Conservation (phyloP, 176 grass and related monocot genomes). For the Dendrocalamus sinicus region DNA sequence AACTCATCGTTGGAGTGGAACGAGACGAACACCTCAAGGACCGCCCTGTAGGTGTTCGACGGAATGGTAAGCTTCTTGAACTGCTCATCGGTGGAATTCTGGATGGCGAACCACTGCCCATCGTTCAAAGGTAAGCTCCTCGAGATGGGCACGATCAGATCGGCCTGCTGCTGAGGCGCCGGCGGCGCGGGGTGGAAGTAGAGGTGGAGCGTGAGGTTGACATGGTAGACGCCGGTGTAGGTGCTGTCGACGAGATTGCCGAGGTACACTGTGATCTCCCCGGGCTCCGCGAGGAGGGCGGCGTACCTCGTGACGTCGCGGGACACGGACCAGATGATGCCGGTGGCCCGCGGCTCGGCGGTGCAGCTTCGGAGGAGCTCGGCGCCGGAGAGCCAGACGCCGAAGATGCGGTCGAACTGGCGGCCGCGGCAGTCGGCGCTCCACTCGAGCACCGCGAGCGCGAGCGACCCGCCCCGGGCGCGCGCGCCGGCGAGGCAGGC, state of each 20-base stretch:
- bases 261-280: constrained; percentile 55
- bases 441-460: constrained; percentile 73
- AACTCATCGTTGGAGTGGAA: constrained; percentile 61
- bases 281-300: constrained; percentile 39
- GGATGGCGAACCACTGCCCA: constrained; percentile 66
- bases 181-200: constrained; percentile 36
- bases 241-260: constrained; percentile 62
- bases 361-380: constrained; percentile 85
- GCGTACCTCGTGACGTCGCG: constrained; percentile 73
- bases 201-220: constrained; percentile 70
- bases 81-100: constrained; percentile 47
- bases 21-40: constrained; percentile 74
- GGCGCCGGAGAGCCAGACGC: constrained; percentile 80
- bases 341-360: constrained; percentile 64
- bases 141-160: constrained; percentile 67
- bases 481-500: constrained; percentile 41
- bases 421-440: constrained; percentile 63
- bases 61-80: constrained; percentile 56
- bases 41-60: constrained; percentile 63
- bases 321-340: constrained; percentile 70
- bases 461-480: constrained; percentile 7
- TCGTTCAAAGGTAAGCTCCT: constrained; percentile 51
- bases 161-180: constrained; percentile 14
- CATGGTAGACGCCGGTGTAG: constrained; percentile 69
- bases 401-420: constrained; percentile 88